These are phyloP conservation scores for Kregervanrija pseudodelftensis DNA, from an alignment of 805 yeast genomes.

Conservation along the genomic window DNA sequence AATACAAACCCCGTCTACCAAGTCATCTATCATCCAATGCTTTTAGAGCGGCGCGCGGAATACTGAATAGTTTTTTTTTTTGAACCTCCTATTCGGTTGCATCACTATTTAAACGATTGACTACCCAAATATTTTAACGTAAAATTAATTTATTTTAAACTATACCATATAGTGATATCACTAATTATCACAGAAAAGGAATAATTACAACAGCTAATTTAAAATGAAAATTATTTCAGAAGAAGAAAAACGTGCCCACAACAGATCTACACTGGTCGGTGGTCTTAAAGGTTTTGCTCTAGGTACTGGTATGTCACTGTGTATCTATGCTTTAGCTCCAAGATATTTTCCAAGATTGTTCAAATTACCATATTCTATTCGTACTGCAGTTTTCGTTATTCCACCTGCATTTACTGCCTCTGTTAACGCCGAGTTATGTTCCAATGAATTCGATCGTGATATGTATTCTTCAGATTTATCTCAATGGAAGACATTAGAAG, in stretches of 20 bases:
- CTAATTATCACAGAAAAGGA: too few relatives aligned
- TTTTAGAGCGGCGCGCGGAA: too few relatives aligned
- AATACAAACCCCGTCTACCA: too few relatives aligned
- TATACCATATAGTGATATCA: too few relatives aligned
- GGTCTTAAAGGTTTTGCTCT: slow-evolving; percentile 17
- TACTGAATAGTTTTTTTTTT: too few relatives aligned
- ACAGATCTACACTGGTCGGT: slow-evolving; percentile 7
- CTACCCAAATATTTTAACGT: too few relatives aligned
- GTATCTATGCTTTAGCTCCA: slow-evolving; percentile 45
- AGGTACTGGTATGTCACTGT: slow-evolving; percentile 53
- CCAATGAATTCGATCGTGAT: slow-evolving; percentile 55
- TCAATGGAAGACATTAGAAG: slow-evolving; percentile 36
- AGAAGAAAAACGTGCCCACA: slow-evolving; percentile 16
- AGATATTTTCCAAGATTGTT: slow-evolving; percentile 36
- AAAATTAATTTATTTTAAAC: too few relatives aligned
- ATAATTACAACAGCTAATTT: too few relatives aligned
- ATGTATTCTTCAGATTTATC: slow-evolving; percentile 45
- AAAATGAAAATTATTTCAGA: slow-evolving; percentile 15
- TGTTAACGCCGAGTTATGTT: slow-evolving; percentile 65
- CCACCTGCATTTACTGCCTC: slow-evolving; percentile 62
- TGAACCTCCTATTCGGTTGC: too few relatives aligned
- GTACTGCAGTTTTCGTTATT: slow-evolving; percentile 57
- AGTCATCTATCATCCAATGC: too few relatives aligned
- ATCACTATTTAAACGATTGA: too few relatives aligned
- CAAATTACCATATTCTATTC: slow-evolving; percentile 46